Conservation (phyloP, 1,284 basidiomycete genomes). For the Phlebopus sp. region DNA sequence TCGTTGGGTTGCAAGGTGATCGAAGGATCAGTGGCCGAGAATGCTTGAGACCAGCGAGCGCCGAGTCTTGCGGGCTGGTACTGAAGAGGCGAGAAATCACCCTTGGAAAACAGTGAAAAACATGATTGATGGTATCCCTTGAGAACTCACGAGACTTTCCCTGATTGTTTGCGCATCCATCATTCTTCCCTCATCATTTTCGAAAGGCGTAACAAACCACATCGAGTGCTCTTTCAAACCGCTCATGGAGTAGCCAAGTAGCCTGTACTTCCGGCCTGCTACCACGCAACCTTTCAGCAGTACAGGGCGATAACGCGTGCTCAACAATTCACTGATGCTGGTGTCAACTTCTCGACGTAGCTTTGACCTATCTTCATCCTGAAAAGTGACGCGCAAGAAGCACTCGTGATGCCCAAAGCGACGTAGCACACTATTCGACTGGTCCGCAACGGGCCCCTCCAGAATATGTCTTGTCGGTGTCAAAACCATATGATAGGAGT, state of each 20-base stretch:
- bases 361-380: constrained; percentile 55
- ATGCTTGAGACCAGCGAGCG: constrained; percentile 54
- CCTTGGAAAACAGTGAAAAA: constrained; percentile 24
- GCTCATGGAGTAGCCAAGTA: constrained; percentile 63
- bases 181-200: constrained; percentile 14
- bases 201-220: constrained; percentile 56
- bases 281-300: constrained; percentile 48
- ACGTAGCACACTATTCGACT: constrained; percentile 59
- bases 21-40: constrained; percentile 47
- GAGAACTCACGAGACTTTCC: constrained; percentile 29
- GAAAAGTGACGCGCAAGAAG: constrained; percentile 65
- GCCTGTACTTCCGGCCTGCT: constrained; percentile 52
- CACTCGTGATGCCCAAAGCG: constrained; percentile 45
- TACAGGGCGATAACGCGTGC: constrained; percentile 40
- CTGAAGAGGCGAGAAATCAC: constrained; percentile 35
- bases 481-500: constrained; percentile 44
- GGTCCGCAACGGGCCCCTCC: constrained; percentile 57
- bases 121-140: constrained; percentile 8
- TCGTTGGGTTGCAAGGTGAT: constrained; percentile 34
- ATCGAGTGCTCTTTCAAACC: constrained; percentile 56
- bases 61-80: constrained; percentile 45
- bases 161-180: constrained; percentile 33
- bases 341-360: constrained; percentile 48
- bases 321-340: constrained; percentile 44
- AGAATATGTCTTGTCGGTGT: constrained; percentile 49